A percentile compares a stretch with the other conserved stretches of the same genome.
phyloP scores from a whole-genome alignment of 108 stramenopile species.

The Cyclotella atomus region DNA sequence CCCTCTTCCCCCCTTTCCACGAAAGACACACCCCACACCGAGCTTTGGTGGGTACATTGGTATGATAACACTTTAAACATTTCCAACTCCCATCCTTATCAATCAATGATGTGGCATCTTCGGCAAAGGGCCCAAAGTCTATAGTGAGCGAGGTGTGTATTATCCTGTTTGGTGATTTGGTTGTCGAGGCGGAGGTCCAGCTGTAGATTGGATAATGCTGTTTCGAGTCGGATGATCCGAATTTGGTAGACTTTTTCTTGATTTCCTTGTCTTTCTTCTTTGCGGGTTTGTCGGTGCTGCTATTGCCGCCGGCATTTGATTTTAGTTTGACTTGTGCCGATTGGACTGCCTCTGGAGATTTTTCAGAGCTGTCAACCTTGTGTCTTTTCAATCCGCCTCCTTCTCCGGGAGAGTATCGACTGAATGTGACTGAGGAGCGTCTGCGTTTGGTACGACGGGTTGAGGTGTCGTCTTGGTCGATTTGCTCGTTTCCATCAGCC shows the following conservation, averaged over 20 bases:
- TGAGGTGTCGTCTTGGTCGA: background rate
- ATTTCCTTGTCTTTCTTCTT: background rate
- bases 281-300: background rate
- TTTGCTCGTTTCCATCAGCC: background rate
- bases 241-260: background rate
- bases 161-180: background rate
- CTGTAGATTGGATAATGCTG: conserved; percentile 25
- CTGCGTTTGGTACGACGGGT: conserved; percentile 18
- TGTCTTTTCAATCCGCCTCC: conserved; percentile 30
- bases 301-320: no score
- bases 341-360: background rate
- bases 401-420: conserved; percentile 39
- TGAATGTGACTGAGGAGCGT: background rate
- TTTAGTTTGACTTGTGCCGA: no score
- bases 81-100: background rate
- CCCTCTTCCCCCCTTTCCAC: conserved; percentile 15
- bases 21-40: conserved; percentile 3
- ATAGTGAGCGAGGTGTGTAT: background rate
- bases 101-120: background rate
- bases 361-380: background rate
- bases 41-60: background rate
- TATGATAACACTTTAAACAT: background rate
- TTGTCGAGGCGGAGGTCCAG: conserved; percentile 1
- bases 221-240: background rate
- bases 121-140: background rate